A percentile compares a stretch with the other conserved stretches of the same genome.
Evolutionary conservation across 2,329 filamentous ascomycete species (phyloP).

Genomic region (Talaromyces albobiverticillius): DNA sequence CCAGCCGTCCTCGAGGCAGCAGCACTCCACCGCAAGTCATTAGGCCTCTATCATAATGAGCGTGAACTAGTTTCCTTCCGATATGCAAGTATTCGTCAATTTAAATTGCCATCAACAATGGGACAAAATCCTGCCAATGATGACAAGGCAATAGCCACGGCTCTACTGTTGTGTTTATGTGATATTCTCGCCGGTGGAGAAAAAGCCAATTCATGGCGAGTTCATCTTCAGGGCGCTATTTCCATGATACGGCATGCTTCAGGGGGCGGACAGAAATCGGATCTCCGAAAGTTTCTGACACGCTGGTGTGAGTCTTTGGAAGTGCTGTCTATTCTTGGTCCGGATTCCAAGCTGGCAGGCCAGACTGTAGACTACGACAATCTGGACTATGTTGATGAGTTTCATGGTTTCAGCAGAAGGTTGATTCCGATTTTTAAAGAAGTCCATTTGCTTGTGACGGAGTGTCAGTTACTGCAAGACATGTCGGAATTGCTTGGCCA

Average conservation of each 20-base stretch:
- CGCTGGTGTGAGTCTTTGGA: slow-evolving; percentile 1
- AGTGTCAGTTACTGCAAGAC: background rate
- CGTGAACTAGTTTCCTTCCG: background rate
- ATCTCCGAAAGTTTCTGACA: background rate
- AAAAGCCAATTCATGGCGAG: background rate
- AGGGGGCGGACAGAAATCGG: background rate
- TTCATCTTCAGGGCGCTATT: background rate
- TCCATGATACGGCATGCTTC: background rate
- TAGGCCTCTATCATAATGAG: slow-evolving; percentile 3
- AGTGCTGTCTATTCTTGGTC: background rate
- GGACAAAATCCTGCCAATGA: background rate
- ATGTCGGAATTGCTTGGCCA: background rate
- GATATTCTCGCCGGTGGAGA: slow-evolving; percentile 5
- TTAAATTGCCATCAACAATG: slow-evolving; percentile 1
- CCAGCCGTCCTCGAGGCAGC: slow-evolving; percentile 4
- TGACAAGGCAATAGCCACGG: background rate
- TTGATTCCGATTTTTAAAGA: background rate
- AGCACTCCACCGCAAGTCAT: slow-evolving; percentile 6
- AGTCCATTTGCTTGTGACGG: background rate
- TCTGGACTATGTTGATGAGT: background rate
- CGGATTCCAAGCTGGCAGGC: background rate
- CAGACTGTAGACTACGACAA: background rate
- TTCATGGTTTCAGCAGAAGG: background rate
- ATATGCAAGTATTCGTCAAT: slow-evolving; percentile 1
- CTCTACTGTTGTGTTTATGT: slow-evolving; percentile 5